Conservation (phyloP, 2,329 filamentous ascomycete genomes). For the Biscogniauxia sp. region DNA sequence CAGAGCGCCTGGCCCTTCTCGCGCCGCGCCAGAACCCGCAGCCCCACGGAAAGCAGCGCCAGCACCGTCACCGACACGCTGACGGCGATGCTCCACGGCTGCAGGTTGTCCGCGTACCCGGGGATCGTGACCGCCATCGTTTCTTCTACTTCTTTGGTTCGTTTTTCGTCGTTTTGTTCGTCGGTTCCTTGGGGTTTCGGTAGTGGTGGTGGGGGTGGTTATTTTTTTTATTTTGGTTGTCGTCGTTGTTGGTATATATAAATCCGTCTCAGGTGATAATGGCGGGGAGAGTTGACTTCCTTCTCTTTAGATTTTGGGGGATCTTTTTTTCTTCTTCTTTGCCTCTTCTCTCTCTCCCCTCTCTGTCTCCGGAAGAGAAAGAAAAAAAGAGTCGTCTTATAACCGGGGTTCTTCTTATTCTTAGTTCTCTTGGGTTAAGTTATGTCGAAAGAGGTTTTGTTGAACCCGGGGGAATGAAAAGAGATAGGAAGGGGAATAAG, state of each 20-base stretch:
- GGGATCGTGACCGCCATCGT: constrained; percentile 2
- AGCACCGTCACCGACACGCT: constrained; percentile 41
- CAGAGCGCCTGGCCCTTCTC: constrained; percentile 43
- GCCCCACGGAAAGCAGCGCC: constrained; percentile 36
- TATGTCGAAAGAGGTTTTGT: too few species aligned
- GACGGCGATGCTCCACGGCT: constrained; percentile 42
- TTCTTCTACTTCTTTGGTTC: too few species aligned
- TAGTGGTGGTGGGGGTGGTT: too few species aligned
- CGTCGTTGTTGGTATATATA: too few species aligned
- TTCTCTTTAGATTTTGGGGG: not conserved
- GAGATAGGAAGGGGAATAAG: too few species aligned
- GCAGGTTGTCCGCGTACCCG: constrained; percentile 34
- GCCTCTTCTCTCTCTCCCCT: not conserved
- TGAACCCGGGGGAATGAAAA: too few species aligned
- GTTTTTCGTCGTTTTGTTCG: not conserved
- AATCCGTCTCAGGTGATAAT: too few species aligned
- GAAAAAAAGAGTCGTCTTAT: too few species aligned
- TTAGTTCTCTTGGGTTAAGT: too few species aligned
- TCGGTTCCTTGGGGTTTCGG: not conserved
- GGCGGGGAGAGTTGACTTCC: too few species aligned
- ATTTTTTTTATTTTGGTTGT: not conserved
- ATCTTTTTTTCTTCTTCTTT: not conserved
- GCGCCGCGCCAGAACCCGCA: constrained; percentile 41
- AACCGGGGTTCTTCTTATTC: too few species aligned
- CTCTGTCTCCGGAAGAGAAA: too few species aligned